Base-by-base conservation (phyloP, 2,329 filamentous ascomycete genomes). In the Daldinia sp. region DNA sequence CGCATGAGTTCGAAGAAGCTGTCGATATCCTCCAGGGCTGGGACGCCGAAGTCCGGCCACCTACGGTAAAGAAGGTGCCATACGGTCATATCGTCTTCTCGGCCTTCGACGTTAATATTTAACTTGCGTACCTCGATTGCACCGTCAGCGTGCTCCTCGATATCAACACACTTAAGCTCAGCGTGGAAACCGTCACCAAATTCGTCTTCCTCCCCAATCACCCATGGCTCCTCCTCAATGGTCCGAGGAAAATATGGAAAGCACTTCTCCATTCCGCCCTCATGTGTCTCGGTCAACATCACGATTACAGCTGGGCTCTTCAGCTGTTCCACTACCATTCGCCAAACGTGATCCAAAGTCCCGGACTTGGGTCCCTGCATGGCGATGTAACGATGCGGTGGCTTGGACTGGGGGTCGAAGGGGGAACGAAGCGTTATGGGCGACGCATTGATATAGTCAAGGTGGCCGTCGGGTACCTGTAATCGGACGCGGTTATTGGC, bases 31-130 rank as follows among this genome's bases (percentile, higher is more conserved):
- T 89, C 85, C 20, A 90, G 83, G 51, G 87, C 87, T 0, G 95
- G 94, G 1, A 97, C 92, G 35, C 91, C 90, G 79, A 96, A 97
- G 80, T 98, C 94, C 7, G 94, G 93, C 95, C 95, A 98, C 63
- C 88, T 89, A 46, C 88, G 90, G 81, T 97, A 98, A 13, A 97
- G 86, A 62, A 96, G 88, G 79, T 98, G 94, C 86, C 90, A 94
- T 53, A 98, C 86, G 23, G 65, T 78, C 72, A 71, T 76, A 62
- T 82, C 79, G 33, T 81, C 75, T 20, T 81, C 77, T 23, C 81
- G 81, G 13, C 81, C 82, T 2, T 82, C 78, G 2, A 89, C 82
- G 18, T 85, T 84, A 60, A 92, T 81, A 4, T 86, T 81, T 7
- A 99, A 82, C 76, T 92, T 92, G 68, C 95, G 90, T 58, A 97